Conservation (phyloP, 306 rosid species). For the Hippophae tibetana region DNA sequence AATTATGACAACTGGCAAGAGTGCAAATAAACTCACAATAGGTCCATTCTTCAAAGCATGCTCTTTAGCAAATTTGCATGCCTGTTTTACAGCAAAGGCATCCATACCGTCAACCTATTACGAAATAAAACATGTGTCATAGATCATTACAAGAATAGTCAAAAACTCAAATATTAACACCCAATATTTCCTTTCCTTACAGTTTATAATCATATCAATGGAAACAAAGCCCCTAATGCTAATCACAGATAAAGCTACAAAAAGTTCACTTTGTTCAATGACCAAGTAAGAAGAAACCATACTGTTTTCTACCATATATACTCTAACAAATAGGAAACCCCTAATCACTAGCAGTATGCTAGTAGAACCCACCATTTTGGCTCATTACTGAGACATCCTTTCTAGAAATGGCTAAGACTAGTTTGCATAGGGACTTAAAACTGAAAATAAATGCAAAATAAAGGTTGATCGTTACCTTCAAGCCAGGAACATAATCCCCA, state of each 20-base stretch:
- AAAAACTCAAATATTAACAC: no score
- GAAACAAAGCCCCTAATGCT: no score
- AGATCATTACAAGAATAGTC: neutral
- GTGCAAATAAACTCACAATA: slow-evolving; percentile 50
- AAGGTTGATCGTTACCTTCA: slow-evolving; percentile 45
- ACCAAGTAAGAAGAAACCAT: neutral
- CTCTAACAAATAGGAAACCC: neutral
- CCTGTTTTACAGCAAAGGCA: slow-evolving; percentile 88
- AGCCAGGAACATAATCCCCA: slow-evolving; percentile 86
- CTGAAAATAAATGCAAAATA: neutral
- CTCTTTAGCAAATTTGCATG: slow-evolving; percentile 85
- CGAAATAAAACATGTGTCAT: slow-evolving; percentile 10
- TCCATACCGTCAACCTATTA: slow-evolving; percentile 97
- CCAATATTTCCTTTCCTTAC: no score
- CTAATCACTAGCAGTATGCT: neutral
- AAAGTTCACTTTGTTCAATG: no score
- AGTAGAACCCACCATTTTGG: neutral
- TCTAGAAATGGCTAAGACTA: neutral
- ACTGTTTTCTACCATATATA: neutral
- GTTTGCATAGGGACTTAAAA: neutral
- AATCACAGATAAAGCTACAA: no score
- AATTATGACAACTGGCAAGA: no score
- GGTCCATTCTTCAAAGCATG: slow-evolving; percentile 94
- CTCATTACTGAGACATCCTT: neutral
- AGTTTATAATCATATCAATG: no score